These are phyloP conservation scores for Aspergillus sp. DNA, from an alignment of 2,329 filamentous ascomycete genomes.

Conservation along the genomic window DNA sequence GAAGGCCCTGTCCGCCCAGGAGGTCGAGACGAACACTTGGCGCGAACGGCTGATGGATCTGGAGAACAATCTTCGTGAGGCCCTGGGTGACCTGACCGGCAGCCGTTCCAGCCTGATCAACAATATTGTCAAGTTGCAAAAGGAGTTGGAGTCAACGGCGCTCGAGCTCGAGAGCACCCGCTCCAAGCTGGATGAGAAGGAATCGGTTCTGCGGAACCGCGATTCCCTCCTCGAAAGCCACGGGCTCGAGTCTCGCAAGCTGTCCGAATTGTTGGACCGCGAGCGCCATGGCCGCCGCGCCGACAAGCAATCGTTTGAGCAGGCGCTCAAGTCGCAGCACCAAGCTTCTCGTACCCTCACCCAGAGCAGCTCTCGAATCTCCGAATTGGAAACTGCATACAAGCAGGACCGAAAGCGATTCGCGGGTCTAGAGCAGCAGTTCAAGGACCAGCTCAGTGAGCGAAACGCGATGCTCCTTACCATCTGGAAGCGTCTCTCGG, in stretches of 20 bases:
- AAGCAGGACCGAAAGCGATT: slow-evolving; percentile 71
- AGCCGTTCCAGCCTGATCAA: slow-evolving; percentile 78
- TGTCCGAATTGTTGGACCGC: slow-evolving; percentile 83
- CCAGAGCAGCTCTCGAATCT: slow-evolving; percentile 73
- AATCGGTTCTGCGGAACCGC: slow-evolving; percentile 79
- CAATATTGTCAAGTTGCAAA: slow-evolving; percentile 78
- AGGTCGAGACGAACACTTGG: slow-evolving; percentile 84
- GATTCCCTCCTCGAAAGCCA: slow-evolving; percentile 83
- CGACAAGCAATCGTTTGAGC: slow-evolving; percentile 81
- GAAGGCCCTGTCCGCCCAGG: slow-evolving; percentile 72
- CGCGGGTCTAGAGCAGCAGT: slow-evolving; percentile 64
- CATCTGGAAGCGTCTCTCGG: slow-evolving; percentile 83
- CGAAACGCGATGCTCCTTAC: slow-evolving; percentile 78
- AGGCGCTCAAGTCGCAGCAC: slow-evolving; percentile 76
- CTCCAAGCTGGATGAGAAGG: slow-evolving; percentile 75
- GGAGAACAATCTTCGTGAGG: slow-evolving; percentile 78
- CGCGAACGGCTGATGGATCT: slow-evolving; percentile 84
- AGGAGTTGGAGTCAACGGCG: slow-evolving; percentile 74
- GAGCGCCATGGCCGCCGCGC: slow-evolving; percentile 77
- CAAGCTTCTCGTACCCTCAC: slow-evolving; percentile 79
- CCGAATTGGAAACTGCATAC: slow-evolving; percentile 75
- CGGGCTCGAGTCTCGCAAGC: slow-evolving; percentile 73
- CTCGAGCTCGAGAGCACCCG: slow-evolving; percentile 74
- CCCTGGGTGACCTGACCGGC: slow-evolving; percentile 78
- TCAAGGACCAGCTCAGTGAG: slow-evolving; percentile 80